Evolutionary conservation across 106 monocot species (phyloP).

Genomic region (Agapanthus africanus): DNA sequence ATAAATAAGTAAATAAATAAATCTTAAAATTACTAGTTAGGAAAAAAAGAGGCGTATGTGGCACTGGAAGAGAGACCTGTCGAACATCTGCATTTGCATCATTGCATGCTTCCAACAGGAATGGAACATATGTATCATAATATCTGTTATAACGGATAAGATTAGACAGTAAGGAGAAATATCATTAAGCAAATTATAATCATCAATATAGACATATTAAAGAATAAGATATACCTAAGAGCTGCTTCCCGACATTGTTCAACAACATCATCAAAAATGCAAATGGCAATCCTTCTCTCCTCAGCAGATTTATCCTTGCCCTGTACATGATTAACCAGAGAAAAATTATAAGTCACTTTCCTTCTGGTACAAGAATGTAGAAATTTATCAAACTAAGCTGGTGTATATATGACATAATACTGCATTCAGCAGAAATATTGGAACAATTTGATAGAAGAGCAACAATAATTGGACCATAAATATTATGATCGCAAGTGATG

Average conservation of each 20-base stretch:
- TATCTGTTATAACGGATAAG: constrained; percentile 39
- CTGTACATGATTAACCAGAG: constrained; percentile 12
- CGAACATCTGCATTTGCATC: constrained; percentile 88
- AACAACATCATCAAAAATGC: constrained; percentile 96
- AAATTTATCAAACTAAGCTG: too few relatives aligned
- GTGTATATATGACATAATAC: too few relatives aligned
- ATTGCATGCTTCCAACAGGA: constrained; percentile 88
- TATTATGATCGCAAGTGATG: neutral
- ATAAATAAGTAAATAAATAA: constrained; percentile 4
- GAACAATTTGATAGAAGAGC: neutral
- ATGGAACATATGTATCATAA: constrained; percentile 84
- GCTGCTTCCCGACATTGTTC: constrained; percentile 92
- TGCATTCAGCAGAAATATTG: too few relatives aligned
- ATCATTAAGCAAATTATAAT: neutral
- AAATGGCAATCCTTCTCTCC: constrained; percentile 92
- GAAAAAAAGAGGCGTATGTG: neutral
- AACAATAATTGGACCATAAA: neutral
- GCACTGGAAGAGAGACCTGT: constrained; percentile 32
- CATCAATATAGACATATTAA: neutral
- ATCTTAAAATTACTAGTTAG: neutral
- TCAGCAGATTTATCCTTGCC: constrained; percentile 87
- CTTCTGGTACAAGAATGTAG: too few relatives aligned
- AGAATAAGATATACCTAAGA: constrained; percentile 48
- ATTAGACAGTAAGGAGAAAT: constrained; percentile 3
- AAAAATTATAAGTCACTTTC: too few relatives aligned